Evolutionary conservation across 805 yeast genomes (phyloP).

Genomic region (Phaffomyces antillensis): DNA sequence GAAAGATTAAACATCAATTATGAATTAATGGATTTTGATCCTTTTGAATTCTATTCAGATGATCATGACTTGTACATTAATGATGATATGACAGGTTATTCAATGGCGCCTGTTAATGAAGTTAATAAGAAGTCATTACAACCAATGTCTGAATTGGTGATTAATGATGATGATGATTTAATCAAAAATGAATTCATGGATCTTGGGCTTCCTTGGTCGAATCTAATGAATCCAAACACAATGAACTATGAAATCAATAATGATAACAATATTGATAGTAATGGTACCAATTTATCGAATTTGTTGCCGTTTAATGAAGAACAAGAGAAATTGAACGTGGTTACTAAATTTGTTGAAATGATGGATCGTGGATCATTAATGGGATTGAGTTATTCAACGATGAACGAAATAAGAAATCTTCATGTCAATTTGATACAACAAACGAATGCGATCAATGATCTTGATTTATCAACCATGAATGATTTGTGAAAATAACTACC

Average conservation of each 20-base stretch:
- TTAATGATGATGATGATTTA: not conserved
- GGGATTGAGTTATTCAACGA: slow-evolving; percentile 1
- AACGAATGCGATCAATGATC: not conserved
- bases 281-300: no score
- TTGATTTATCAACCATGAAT: no score
- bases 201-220: slow-evolving; percentile 6
- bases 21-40: slow-evolving; percentile 7
- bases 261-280: not conserved
- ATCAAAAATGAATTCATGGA: slow-evolving; percentile 6
- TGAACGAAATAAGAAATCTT: slow-evolving; percentile 6
- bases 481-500: no score
- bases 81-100: no score
- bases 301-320: no score
- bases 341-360: slow-evolving; percentile 10
- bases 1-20: slow-evolving; percentile 9
- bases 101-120: no score
- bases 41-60: slow-evolving; percentile 1
- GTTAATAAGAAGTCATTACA: slow-evolving; percentile 8
- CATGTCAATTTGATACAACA: not conserved
- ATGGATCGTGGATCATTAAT: slow-evolving; percentile 5
- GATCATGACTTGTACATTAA: not conserved
- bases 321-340: not conserved
- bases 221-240: slow-evolving; percentile 2
- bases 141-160: slow-evolving; percentile 20
- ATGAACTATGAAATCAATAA: not conserved